Conservation (phyloP, 2,329 filamentous ascomycete species). For the Furcasterigmium furcatum region DNA sequence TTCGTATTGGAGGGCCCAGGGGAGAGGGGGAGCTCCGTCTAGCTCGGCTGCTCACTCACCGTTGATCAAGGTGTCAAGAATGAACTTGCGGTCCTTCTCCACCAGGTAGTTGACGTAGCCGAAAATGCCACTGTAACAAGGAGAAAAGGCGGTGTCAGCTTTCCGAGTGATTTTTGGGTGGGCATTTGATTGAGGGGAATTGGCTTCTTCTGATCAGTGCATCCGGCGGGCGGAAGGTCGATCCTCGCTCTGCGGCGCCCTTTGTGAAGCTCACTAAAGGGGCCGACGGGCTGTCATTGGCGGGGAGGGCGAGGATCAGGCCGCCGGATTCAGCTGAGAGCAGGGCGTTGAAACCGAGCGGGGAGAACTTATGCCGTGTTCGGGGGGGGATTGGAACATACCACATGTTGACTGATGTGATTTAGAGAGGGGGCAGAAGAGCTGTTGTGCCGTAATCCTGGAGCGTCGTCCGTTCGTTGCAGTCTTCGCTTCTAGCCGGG, state of each 20-base stretch:
- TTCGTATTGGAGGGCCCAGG: neutral
- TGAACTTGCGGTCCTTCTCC: conserved; percentile 96
- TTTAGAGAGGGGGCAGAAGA: too few species aligned
- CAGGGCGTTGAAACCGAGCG: neutral
- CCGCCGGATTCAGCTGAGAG: neutral
- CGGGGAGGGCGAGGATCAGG: neutral
- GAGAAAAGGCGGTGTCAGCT: conserved; percentile 2
- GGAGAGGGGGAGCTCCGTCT: neutral
- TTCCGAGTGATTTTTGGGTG: neutral
- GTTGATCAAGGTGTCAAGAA: conserved; percentile 94
- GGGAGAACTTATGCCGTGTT: neutral
- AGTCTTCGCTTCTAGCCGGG: too few species aligned
- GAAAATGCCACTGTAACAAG: conserved; percentile 74
- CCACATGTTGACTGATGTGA: conserved; percentile 4
- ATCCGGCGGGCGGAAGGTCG: too few species aligned
- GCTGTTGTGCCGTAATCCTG: too few species aligned
- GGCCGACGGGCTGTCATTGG: neutral
- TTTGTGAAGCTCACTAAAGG: too few species aligned
- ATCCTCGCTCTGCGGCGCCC: too few species aligned
- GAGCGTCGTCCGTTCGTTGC: too few species aligned
- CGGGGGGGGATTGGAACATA: neutral
- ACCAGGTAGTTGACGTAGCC: conserved; percentile 99
- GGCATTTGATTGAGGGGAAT: too few species aligned
- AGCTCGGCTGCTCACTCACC: conserved; percentile 53
- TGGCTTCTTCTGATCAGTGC: too few species aligned